Percentiles rank a stretch among this genome's conserved stretches.
phyloP scores from a whole-genome alignment of 1,284 basidiomycete genomes.

The Microbotryomycetes sp. region DNA sequence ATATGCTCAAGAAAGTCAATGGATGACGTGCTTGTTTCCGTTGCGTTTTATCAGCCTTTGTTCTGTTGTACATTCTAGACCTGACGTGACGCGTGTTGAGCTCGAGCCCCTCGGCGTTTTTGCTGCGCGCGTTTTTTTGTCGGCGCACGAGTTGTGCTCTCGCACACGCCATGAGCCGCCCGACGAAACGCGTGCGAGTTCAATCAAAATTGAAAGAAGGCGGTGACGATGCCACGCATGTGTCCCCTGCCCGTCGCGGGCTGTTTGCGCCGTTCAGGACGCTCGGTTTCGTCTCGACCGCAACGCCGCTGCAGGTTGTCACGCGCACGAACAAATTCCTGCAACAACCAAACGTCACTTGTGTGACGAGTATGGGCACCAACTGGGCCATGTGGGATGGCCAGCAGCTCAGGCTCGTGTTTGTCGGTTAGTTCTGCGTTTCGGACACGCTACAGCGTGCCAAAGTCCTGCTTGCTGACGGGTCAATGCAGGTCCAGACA shows the following conservation, averaged over 20 bases:
- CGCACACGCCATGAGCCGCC: neutral
- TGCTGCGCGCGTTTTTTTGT: neutral
- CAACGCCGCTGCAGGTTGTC: constrained; percentile 83
- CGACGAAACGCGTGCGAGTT: neutral
- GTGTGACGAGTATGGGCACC: constrained; percentile 80
- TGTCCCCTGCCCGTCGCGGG: constrained; percentile 23
- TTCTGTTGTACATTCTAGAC: neutral
- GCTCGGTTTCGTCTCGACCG: constrained; percentile 84
- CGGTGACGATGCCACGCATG: neutral
- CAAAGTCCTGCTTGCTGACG: neutral
- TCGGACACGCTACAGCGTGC: no score
- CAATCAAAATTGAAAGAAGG: neutral
- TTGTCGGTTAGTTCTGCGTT: constrained; percentile 63
- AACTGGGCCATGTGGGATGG: constrained; percentile 98
- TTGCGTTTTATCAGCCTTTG: neutral
- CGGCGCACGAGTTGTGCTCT: neutral
- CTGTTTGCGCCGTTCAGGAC: constrained; percentile 94
- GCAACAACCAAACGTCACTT: constrained; percentile 34
- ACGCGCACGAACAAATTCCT: constrained; percentile 65
- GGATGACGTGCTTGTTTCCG: neutral
- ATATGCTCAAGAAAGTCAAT: constrained; percentile 50
- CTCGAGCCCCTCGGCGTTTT: neutral
- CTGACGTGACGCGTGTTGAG: neutral
- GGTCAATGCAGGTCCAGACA: constrained; percentile 60
- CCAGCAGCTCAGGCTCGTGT: constrained; percentile 81